Evolutionary conservation across 352 stramenopile genomes (phyloP).

Genomic region (Globisporangium nunn): DNA sequence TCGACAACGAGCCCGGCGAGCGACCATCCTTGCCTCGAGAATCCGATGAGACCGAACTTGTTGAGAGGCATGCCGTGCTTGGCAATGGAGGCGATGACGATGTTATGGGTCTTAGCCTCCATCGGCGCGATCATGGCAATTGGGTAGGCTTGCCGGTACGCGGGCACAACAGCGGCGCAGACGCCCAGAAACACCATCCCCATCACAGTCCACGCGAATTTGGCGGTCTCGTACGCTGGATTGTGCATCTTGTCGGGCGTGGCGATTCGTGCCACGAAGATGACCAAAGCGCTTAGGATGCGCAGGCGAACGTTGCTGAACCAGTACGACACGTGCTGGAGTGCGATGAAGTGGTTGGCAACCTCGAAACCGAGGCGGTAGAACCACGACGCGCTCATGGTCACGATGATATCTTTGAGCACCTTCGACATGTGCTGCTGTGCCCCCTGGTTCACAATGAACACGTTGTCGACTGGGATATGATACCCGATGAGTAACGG

Average conservation of each 20-base stretch:
- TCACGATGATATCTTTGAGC: slow-evolving; percentile 22
- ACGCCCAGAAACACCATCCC: slow-evolving; percentile 9
- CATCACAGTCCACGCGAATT: slow-evolving; percentile 15
- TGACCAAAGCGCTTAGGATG: slow-evolving; percentile 1
- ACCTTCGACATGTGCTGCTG: slow-evolving; percentile 13
- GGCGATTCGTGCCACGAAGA: slow-evolving; percentile 13
- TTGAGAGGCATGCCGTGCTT: slow-evolving; percentile 23
- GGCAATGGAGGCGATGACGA: slow-evolving; percentile 16
- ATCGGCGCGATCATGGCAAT: slow-evolving; percentile 2
- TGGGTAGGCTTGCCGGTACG: neutral
- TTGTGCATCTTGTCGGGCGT: slow-evolving; percentile 16
- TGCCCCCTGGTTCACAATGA: slow-evolving; percentile 16
- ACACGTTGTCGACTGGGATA: slow-evolving; percentile 19
- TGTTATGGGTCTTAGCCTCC: slow-evolving; percentile 13
- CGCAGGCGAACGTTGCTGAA: slow-evolving; percentile 20
- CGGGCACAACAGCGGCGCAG: slow-evolving; percentile 1
- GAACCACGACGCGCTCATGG: slow-evolving; percentile 22
- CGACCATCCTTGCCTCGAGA: slow-evolving; percentile 21
- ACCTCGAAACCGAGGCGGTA: slow-evolving; percentile 22
- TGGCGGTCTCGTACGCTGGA: slow-evolving; percentile 20
- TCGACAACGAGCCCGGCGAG: slow-evolving; percentile 22
- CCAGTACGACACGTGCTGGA: slow-evolving; percentile 15
- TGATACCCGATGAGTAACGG: slow-evolving; percentile 25
- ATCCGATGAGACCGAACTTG: slow-evolving; percentile 20
- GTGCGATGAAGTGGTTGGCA: slow-evolving; percentile 16